phyloP scores from a whole-genome alignment of 2,329 filamentous ascomycete genomes.

The Talaromyces rugulosus region DNA sequence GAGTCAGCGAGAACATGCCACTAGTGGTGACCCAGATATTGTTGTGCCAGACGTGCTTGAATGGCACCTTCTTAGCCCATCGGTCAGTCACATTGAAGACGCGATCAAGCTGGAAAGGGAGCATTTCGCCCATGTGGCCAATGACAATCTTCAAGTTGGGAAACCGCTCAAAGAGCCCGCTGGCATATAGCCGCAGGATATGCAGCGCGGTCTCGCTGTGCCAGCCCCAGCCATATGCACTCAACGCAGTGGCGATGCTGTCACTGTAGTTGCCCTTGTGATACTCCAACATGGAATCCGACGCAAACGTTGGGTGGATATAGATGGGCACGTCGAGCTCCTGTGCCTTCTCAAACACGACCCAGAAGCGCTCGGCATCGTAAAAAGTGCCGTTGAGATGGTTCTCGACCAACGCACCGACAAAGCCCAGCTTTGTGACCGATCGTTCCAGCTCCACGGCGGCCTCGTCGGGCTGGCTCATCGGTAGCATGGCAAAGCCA shows the following conservation, averaged over 20 bases:
- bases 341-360: slow-evolving; percentile 38
- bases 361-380: slow-evolving; percentile 41
- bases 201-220: slow-evolving; percentile 34
- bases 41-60: slow-evolving; percentile 50
- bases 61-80: slow-evolving; percentile 16
- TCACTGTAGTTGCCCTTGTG: slow-evolving; percentile 36
- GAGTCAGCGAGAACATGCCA: slow-evolving; percentile 49
- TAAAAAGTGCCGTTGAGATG: slow-evolving; percentile 38
- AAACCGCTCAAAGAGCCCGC: slow-evolving; percentile 53
- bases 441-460: slow-evolving; percentile 35
- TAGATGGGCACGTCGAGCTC: slow-evolving; percentile 50
- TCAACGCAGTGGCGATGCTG: slow-evolving; percentile 14
- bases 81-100: slow-evolving; percentile 25
- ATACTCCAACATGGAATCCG: slow-evolving; percentile 32
- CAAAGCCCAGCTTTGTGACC: slow-evolving; percentile 41
- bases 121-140: slow-evolving; percentile 50
- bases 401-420: slow-evolving; percentile 47
- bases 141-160: slow-evolving; percentile 53
- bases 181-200: slow-evolving; percentile 44
- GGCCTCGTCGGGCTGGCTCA: slow-evolving; percentile 32
- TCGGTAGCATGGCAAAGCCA: slow-evolving; percentile 42
- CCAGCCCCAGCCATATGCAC: slow-evolving; percentile 30
- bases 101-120: slow-evolving; percentile 54
- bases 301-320: slow-evolving; percentile 46
- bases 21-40: slow-evolving; percentile 58